Base-by-base conservation (phyloP, 2,329 filamentous ascomycete species). In the Epichloe sp. region DNA sequence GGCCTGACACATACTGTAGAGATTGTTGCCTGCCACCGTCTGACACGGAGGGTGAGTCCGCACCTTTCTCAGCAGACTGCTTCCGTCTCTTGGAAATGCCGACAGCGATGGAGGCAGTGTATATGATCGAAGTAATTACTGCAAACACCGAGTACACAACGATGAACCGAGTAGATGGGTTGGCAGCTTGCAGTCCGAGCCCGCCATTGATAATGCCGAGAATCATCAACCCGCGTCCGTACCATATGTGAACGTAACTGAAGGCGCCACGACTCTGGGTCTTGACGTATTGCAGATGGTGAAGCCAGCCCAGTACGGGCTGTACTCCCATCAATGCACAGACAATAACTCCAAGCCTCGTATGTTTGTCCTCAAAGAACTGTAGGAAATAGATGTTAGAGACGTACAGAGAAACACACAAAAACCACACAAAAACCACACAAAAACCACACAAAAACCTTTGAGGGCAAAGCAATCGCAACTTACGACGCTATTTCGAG, bases 121-220 rank as follows among this genome's bases (percentile, higher is more conserved):
- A 83, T 3, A 66, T 52, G 5, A 70, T 38, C 40, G 68, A 71
- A 17, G 78, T 59, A 8, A 82, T 57, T 7, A 64, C 77, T 0
- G 79, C 71, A 23, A 83, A 64, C 3, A 83, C 74, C 0, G 72
- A 64, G 62, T 83, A 85, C 0, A 73, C 77, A 48, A 78, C 71
- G 50, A 76, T 62, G 44, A 74, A 72, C 12, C 62, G 58, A 2
- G 54, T 63, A 0, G 64, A 56, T 1, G 72, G 70, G n/a, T 58
- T 55, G 1, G 76, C 68, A 17, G 82, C 67, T 55, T 73, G 54
- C 23, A 85, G 65, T 3, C 82, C 82, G 4, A 85, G 63, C 0
- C 80, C 82, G 52, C 81, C 82, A 58, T 85, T 85, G 57, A 84
- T 61, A 41, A 84, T 70, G 23, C 78, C 81, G 2, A 83, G 60